Base-by-base conservation (phyloP, 2,329 filamentous ascomycete species). In the Fulvia fulva region DNA sequence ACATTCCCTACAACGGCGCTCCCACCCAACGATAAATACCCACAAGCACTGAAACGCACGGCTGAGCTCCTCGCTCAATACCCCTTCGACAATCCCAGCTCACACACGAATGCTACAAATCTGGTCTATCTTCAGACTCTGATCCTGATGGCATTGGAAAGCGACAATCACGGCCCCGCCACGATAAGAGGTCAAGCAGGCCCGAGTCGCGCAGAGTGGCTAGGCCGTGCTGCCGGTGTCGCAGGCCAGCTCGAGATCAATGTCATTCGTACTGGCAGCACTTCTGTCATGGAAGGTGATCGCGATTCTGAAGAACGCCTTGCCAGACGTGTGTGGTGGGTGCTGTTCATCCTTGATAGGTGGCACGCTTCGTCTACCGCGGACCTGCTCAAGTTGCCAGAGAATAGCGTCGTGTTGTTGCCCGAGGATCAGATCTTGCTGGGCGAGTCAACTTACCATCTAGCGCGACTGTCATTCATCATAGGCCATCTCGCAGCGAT, bases 301-400 rank as follows among this genome's bases (percentile, higher is more conserved):
- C 68, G 76, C 2, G 85, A 89, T 68, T 82, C 81, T 21, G 83
- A 87, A 46, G 83, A 86, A 51, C 83, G 83, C 19, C 75, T 90
- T 3, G 81, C 81, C 1, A 77, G 86, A 52, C 81, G 86, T 45
- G 81, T 87, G 19, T 91, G 88, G 88, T 90, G 86, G 85, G 83
- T 84, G 14, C 75, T 91, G 32, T 81, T 90, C 47, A 80, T 88
- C 62, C 81, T 91, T 62, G 88, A 91, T 67, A 82, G 87, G 16
- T 91, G 87, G 86, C 84, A 89, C 68, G 85, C 88, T 3, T 81
- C 85, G n/a, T 85, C 84, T 22, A 87, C 82, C 4, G 84, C 83
- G 12, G 84, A 81, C 60, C 84, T 86, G 3, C 67, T 84, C 12
- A 78, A 86, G 58, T 84, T 91, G 57, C 83, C 83, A 1, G 83